Evolutionary conservation across 192 early-diverging fungal genomes (phyloP), one percentile per base, ranked within the genome.

Genomic region (Spizellomyces punctatus): DNA sequence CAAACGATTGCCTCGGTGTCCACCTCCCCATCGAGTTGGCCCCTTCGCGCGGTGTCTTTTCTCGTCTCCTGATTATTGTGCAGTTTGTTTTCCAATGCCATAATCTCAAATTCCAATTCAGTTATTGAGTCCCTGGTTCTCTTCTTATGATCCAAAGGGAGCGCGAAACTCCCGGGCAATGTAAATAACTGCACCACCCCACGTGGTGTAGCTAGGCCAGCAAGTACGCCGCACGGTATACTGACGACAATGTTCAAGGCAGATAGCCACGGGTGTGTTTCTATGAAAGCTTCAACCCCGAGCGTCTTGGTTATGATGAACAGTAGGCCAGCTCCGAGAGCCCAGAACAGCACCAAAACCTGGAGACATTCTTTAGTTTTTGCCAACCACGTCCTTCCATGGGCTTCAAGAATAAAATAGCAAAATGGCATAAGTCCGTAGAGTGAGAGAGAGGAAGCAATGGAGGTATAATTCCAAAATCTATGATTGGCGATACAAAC

Each of bases 351-450:
- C n/a, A 6, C 17, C 6, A 59, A 46, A 10, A 55, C 50, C 61
- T 75, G 57, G 17, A 75, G 36, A 17, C 48, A 68, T 54, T 75
- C 73, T 52, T 75, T 75, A 6, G 62, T 52, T 47, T 63, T 67
- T 21, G 73, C 50, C 43, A 63, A 69, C 58, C 57, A 69, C 16
- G 66, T 67, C 9, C 36, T 61, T 8, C 66, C 66, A 47, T 75
- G 43, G 2, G 73, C 73, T 61, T 75, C 73, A 44, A 75, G 19
- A 44, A 69, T 63, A 6, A 75, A 63, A 63, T 75, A 75, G 58
- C 66, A 58, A 54, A 69, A 75, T 45, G 73, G 73, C 66, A 75
- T 67, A 4, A 75, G 22, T 56, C 58, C 73, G 61, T 68, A 75
- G 6, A 75, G 58, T 8, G 57, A 68, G 41, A 75, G 8, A n/a